Conservation (phyloP, 495 filamentous ascomycete genomes). For the Elaphomyces granulatus region DNA sequence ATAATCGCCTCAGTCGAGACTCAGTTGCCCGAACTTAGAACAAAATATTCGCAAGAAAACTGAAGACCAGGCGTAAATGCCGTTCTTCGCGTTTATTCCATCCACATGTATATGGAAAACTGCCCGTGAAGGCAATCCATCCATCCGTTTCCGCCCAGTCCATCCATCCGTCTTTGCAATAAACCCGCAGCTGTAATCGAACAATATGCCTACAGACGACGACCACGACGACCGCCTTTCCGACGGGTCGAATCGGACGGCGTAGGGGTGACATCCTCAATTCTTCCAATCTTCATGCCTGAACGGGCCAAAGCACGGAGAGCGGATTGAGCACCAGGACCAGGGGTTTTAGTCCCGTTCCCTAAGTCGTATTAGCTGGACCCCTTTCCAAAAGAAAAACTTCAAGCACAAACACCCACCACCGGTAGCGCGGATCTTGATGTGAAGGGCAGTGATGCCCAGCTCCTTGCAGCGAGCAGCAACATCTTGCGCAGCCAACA, state of each 20-base stretch:
- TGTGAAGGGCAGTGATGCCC: constrained; percentile 96
- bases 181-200: background rate
- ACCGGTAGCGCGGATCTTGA: constrained; percentile 99
- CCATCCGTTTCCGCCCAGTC: no score
- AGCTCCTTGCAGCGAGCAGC: constrained; percentile 97
- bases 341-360: constrained; percentile 99
- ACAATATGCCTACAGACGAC: constrained; percentile 67
- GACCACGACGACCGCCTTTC: constrained; percentile 99
- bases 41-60: constrained; percentile 29
- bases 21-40: no score
- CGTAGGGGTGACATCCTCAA: constrained; percentile 98
- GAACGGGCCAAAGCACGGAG: constrained; percentile 96
- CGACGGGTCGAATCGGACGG: constrained; percentile 97
- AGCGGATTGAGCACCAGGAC: constrained; percentile 95
- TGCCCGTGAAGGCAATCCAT: no score
- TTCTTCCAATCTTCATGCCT: constrained; percentile 98
- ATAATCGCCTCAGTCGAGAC: no score
- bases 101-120: no score
- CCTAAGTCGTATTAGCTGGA: constrained; percentile 35
- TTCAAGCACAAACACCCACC: constrained; percentile 36
- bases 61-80: constrained; percentile 43
- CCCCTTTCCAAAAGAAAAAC: no score
- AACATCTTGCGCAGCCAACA: constrained; percentile 95
- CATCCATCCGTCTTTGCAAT: no score
- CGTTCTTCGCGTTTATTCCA: constrained; percentile 46